Evolutionary conservation across 768 basidiomycete species (phyloP).

Genomic region (Clavaria fumosa): DNA sequence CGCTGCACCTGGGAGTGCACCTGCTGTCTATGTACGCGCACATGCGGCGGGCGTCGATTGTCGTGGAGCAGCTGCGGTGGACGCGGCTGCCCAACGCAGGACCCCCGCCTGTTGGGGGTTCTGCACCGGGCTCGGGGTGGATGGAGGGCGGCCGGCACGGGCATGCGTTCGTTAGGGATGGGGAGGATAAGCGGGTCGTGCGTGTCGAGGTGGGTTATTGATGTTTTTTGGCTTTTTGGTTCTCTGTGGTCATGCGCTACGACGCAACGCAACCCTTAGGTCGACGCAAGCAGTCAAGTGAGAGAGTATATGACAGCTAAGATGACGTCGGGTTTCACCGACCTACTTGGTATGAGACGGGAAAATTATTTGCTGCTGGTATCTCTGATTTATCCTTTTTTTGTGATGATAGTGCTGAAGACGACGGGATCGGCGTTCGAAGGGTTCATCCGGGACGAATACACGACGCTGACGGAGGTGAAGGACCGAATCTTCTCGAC

Average conservation of each 20-base stretch:
- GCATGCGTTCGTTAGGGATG: slow-evolving; percentile 79
- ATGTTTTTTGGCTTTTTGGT: neutral
- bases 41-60: slow-evolving; percentile 52
- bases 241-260: neutral
- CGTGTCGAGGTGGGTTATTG: slow-evolving; percentile 34
- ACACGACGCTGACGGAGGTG: slow-evolving; percentile 75
- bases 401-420: slow-evolving; percentile 66
- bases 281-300: no score
- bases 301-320: no score
- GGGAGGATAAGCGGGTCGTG: slow-evolving; percentile 71
- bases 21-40: slow-evolving; percentile 71
- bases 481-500: slow-evolving; percentile 87
- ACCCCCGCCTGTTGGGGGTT: slow-evolving; percentile 19
- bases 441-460: slow-evolving; percentile 70
- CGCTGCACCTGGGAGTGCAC: slow-evolving; percentile 72
- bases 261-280: no score
- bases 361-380: neutral
- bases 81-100: slow-evolving; percentile 48
- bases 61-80: slow-evolving; percentile 75
- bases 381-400: neutral
- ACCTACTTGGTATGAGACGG: slow-evolving; percentile 66
- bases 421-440: slow-evolving; percentile 77
- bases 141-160: no score
- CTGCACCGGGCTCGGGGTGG: no score
- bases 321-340: slow-evolving; percentile 57